A percentile compares a stretch with the other conserved stretches of the same genome.
phyloP scores from a whole-genome alignment of 805 yeast species.

The Ogataea thermomethanolica region DNA sequence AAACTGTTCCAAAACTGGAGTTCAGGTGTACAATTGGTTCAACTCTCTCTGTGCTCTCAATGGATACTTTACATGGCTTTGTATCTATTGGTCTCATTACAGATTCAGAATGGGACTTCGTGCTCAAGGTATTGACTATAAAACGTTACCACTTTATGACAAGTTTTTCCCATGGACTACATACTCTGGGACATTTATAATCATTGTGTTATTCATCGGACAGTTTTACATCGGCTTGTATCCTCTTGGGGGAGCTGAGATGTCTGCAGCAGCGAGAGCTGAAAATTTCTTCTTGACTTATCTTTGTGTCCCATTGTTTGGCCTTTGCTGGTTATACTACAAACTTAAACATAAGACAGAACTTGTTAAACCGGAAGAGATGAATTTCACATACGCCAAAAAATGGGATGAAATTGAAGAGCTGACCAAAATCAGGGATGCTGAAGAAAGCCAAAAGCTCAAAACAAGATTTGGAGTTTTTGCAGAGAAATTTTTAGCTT shows the following conservation, averaged over 20 bases:
- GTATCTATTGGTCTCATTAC: slow-evolving; percentile 53
- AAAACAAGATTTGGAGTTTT: slow-evolving; percentile 12
- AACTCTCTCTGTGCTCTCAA: slow-evolving; percentile 59
- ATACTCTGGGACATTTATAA: slow-evolving; percentile 33
- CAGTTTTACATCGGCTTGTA: slow-evolving; percentile 66
- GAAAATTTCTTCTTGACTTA: slow-evolving; percentile 55
- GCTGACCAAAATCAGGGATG: slow-evolving; percentile 13
- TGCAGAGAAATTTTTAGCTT: slow-evolving; percentile 20
- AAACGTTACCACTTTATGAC: slow-evolving; percentile 41
- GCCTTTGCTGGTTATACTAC: slow-evolving; percentile 53
- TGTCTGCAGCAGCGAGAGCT: slow-evolving; percentile 38
- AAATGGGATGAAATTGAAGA: slow-evolving; percentile 25
- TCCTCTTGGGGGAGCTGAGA: slow-evolving; percentile 45
- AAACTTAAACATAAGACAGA: slow-evolving; percentile 45
- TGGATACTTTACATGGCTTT: slow-evolving; percentile 59
- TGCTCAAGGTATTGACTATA: slow-evolving; percentile 44
- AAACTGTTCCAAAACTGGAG: slow-evolving; percentile 57
- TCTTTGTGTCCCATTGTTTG: slow-evolving; percentile 55
- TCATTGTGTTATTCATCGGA: slow-evolving; percentile 51
- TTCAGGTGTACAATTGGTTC: slow-evolving; percentile 60
- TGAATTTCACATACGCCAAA: slow-evolving; percentile 36
- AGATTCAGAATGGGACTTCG: slow-evolving; percentile 57
- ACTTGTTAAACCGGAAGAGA: slow-evolving; percentile 30
- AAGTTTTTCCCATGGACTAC: slow-evolving; percentile 54
- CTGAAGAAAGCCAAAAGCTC: slow-evolving; percentile 6